Conservation (phyloP, 2,329 filamentous ascomycete species). For the Trichoderma sp. region DNA sequence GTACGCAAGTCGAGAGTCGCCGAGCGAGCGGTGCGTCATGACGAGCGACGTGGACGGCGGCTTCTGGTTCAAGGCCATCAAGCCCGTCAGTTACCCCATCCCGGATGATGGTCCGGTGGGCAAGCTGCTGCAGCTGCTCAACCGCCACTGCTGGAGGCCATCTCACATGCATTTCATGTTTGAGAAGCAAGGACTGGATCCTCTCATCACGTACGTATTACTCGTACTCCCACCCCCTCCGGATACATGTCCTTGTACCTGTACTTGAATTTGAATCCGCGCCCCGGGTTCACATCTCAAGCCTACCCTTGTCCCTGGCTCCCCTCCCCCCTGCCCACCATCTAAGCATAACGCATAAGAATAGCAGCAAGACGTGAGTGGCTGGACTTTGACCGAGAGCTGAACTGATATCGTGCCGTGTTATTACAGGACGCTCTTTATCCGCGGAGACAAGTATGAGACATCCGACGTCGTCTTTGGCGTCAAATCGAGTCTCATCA, state of each 20-base stretch:
- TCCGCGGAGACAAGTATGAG: conserved; percentile 77
- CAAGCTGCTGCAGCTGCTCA: conserved; percentile 61
- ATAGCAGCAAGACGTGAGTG: background rate
- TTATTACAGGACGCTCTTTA: conserved; percentile 64
- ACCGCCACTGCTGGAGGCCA: conserved; percentile 75
- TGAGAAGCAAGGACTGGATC: conserved; percentile 73
- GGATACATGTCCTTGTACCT: background rate
- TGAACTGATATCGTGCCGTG: background rate
- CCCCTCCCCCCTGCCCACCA: background rate
- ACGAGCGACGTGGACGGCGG: conserved; percentile 29
- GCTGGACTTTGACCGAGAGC: background rate
- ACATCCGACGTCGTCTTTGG: conserved; percentile 83
- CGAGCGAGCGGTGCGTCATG: conserved; percentile 33
- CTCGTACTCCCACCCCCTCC: conserved; percentile 35
- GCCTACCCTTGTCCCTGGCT: background rate
- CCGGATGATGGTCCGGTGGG: conserved; percentile 83
- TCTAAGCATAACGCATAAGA: background rate
- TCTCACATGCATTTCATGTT: conserved; percentile 90
- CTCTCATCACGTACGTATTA: conserved; percentile 73
- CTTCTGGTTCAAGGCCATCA: conserved; percentile 81
- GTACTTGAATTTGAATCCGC: background rate
- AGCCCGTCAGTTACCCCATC: conserved; percentile 82
- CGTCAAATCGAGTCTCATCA: conserved; percentile 76
- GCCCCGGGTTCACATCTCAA: background rate
- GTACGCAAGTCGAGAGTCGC: conserved; percentile 53